Base-by-base conservation (phyloP, 202 grass and related monocot species). In the Tripidium arundinaceum region DNA sequence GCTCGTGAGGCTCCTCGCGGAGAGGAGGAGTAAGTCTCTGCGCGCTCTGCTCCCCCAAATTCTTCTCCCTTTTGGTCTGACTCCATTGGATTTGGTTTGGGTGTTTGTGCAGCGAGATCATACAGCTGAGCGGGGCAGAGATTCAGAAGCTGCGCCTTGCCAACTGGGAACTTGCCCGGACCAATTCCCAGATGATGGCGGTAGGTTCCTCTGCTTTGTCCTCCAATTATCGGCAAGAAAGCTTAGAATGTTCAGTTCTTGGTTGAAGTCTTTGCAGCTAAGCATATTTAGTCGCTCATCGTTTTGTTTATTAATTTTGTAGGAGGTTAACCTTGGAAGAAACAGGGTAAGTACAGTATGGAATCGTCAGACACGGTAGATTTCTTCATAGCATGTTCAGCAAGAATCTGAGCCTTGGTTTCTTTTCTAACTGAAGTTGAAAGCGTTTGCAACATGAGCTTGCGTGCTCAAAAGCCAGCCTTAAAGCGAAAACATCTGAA, bases 271-370 rank as follows among this genome's bases (percentile, higher is more conserved):
- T 47, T 59, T 78, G 2, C 86, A 15, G 2, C 10, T 40, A 62
- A 2, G 13, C 41, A 11, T 70, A 2, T 22, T 14, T 76, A 34
- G 2, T 52, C 16, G 19, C 47, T 15, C 9, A 5, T 63, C 26
- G 18, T 27, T 15, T 25, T 28, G 19, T 72, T 31, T 26, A 1
- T 19, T 21, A 12, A 21, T 31, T 81, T 68, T 45, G 31, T 83
- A 92, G 90, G 86, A 86, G 65, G 19, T 92, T 25, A 92, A 89
- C 77, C 58, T 78, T 28, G 90, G 83, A 7, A 92, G 34, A 81
- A 59, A 89, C 8, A 86, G 25, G 54, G 90, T 92, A 76, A 84
- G 90, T 47, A 62, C 3, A 27, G 47, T 80, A 77, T 61, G 38
- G 74, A n/a, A 25, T 34, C 54, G 0, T 68, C 37, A 21, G 34